Evolutionary conservation across 23 red algal genomes (phyloP).

Genomic region (Gracilaria gracilis): DNA sequence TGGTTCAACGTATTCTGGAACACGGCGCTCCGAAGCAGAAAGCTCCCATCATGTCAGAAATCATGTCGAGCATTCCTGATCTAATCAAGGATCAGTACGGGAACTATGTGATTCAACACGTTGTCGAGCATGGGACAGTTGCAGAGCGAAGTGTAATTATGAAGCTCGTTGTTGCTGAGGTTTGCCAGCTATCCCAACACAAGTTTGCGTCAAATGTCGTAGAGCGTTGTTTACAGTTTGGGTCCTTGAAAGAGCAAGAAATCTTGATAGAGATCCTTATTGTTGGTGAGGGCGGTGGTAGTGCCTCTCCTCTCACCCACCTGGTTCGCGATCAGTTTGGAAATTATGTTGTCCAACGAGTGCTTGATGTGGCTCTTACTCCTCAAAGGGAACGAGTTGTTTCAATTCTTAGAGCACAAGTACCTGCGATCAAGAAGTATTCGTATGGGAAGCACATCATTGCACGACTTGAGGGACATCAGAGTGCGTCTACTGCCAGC

Average conservation of each 20-base stretch:
- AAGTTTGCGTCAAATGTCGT: conserved; percentile 99
- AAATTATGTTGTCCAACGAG: conserved; percentile 99
- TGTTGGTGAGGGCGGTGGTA: conserved; percentile 59
- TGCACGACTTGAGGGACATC: conserved; percentile 83
- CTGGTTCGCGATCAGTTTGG: conserved; percentile 95
- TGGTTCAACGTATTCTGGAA: conserved; percentile 96
- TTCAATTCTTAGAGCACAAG: conserved; percentile 79
- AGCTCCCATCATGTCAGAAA: conserved; percentile 85
- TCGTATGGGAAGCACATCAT: conserved; percentile 99
- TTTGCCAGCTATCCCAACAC: conserved; percentile 87
- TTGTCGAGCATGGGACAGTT: conserved; percentile 90
- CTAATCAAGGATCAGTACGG: conserved; percentile 96
- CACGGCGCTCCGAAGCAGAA: conserved; percentile 87
- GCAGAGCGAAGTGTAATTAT: conserved; percentile 83
- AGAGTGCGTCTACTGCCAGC: not conserved
- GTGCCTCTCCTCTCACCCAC: conserved; percentile 58
- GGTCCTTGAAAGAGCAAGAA: conserved; percentile 73
- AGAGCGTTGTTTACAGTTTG: conserved; percentile 96
- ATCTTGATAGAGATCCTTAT: conserved; percentile 90
- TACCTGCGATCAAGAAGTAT: conserved; percentile 91
- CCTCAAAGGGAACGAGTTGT: conserved; percentile 85
- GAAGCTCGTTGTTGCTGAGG: conserved; percentile 76
- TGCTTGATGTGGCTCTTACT: conserved; percentile 89
- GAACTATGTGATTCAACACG: conserved; percentile 95
- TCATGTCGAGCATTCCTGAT: conserved; percentile 81